Base-by-base conservation (phyloP, 352 stramenopile species). In the Phytophthora megakarya region DNA sequence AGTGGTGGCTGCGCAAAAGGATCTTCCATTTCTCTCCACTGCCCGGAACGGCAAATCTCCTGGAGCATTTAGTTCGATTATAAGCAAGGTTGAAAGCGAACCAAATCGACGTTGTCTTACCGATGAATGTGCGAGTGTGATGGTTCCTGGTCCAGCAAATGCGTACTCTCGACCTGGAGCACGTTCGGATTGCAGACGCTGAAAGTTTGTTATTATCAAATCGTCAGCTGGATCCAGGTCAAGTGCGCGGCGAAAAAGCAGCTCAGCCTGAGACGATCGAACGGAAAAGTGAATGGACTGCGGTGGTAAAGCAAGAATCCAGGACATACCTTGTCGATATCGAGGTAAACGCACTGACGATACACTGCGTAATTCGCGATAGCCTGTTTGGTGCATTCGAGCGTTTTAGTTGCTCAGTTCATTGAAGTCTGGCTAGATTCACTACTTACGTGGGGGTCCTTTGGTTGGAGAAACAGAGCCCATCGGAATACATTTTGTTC, bases 301-400 rank as follows among this genome's bases (percentile, higher is more conserved):
- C 8, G 30, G 30, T 12, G 30, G 13, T 11, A 35, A 5, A 35
- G 1, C 8, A 35, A 5, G 16, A 28, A 44, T 16, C 8, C 25
- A 61, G 32, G 19, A 4, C 11, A 4, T 48, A 86, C 79, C 48
- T 78, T 85, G 56, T 91, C 80, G 18, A 93, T 57, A 2, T 92
- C 84, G 16, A 74, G 65, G 22, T 67, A 66, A 8, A 90, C 62
- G 43, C 72, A 86, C 52, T 94, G 80, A 25, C 78, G 44, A 37
- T 81, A 93, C 5, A 84, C 70, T 0, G 85, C 85, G 37, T 86
- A 91, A 26, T 84, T 88, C 5, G 73, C 80, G 19, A 94, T 60
- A 21, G 77, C 62, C 81, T 93, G 46, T 11, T 19, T 44, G 35
- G 16, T 54, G 23, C n/a, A 15, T 22, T n/a, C 6, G 15, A 9